Evolutionary conservation across 208 protist species (phyloP).

Genomic region (Acanthamoeba royreba): DNA sequence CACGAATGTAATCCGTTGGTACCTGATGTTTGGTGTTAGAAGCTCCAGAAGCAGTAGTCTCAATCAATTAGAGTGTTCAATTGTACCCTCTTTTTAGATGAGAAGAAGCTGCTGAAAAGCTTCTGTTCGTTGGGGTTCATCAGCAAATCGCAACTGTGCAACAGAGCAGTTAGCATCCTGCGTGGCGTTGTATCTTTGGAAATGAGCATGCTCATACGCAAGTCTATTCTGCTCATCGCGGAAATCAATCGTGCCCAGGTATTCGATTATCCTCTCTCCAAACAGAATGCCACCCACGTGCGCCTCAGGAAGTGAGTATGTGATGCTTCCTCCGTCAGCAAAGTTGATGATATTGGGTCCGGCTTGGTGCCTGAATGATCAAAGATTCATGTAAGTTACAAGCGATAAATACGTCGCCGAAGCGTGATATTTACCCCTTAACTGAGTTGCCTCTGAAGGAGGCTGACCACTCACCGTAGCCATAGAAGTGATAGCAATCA

Average conservation of each 20-base stretch:
- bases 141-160: slow-evolving; percentile 45
- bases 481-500: slow-evolving; percentile 48
- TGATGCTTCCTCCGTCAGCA: slow-evolving; percentile 52
- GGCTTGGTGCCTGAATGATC: neutral
- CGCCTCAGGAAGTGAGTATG: slow-evolving; percentile 35
- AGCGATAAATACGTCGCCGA: neutral
- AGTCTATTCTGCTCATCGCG: slow-evolving; percentile 54
- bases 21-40: too few species aligned
- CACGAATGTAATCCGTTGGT: neutral
- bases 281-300: slow-evolving; percentile 58
- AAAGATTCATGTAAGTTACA: neutral
- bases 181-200: neutral
- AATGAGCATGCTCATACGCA: neutral
- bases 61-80: too few species aligned
- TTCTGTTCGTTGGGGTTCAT: slow-evolving; percentile 58
- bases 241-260: slow-evolving; percentile 55
- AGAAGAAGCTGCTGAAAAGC: slow-evolving; percentile 52
- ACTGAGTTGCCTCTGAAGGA: slow-evolving; percentile 55
- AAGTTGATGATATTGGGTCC: slow-evolving; percentile 58
- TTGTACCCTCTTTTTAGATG: slow-evolving; percentile 53
- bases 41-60: too few species aligned
- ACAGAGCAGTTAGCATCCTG: neutral
- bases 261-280: slow-evolving; percentile 59
- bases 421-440: neutral
- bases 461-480: slow-evolving; percentile 43